A percentile compares a stretch with the other conserved stretches of the same genome.
Conservation (phyloP, 164 flowering plant species). For the Dillenia suffruticosa region DNA sequence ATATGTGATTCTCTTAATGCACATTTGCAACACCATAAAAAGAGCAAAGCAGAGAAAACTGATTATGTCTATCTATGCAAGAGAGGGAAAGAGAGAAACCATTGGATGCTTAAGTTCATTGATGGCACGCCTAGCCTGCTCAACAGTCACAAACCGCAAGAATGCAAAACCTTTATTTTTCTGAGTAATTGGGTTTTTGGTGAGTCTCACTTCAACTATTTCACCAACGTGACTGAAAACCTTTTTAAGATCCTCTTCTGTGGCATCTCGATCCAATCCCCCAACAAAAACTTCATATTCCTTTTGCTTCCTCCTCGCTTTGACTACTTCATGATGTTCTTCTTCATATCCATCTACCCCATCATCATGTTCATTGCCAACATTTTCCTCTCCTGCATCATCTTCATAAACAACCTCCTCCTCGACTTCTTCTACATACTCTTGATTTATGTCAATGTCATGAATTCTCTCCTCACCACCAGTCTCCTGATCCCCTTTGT, state of each 20-base stretch:
- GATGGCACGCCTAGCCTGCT: slow-evolving; percentile 32
- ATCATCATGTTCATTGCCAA: slow-evolving; percentile 7
- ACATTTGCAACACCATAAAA: too few species aligned
- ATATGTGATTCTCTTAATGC: too few species aligned
- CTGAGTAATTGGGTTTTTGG: slow-evolving; percentile 27
- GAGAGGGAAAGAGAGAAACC: slow-evolving; percentile 7
- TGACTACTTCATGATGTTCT: slow-evolving; percentile 25
- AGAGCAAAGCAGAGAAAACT: too few species aligned
- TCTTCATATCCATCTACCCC: slow-evolving; percentile 18
- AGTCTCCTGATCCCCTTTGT: slow-evolving; percentile 4
- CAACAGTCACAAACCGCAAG: slow-evolving; percentile 28
- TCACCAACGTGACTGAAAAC: slow-evolving; percentile 33
- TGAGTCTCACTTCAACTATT: slow-evolving; percentile 25
- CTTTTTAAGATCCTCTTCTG: slow-evolving; percentile 27
- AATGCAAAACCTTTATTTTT: slow-evolving; percentile 40
- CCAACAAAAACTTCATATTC: slow-evolving; percentile 35
- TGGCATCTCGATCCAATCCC: slow-evolving; percentile 30
- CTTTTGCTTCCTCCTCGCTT: slow-evolving; percentile 29
- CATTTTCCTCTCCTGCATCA: slow-evolving; percentile 14
- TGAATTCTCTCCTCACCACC: slow-evolving; percentile 8
- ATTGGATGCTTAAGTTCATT: slow-evolving; percentile 28
- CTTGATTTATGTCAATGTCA: slow-evolving; percentile 16
- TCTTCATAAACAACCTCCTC: slow-evolving; percentile 19
- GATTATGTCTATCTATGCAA: not conserved
- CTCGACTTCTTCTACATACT: slow-evolving; percentile 9